Conservation (phyloP, 495 filamentous ascomycete species). For the Neurospora sp. region DNA sequence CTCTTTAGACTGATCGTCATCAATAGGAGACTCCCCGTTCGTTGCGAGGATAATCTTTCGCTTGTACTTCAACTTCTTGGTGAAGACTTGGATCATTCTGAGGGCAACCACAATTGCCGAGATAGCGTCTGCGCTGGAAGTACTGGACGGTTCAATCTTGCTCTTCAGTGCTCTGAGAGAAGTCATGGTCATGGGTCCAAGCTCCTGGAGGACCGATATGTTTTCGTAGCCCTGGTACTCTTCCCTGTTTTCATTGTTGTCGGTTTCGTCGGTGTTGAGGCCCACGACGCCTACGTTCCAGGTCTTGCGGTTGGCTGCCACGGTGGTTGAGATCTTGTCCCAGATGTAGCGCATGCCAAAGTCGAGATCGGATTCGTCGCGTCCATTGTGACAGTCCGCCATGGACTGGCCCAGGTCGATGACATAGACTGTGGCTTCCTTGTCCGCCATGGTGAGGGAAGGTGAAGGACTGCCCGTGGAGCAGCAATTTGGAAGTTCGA, state of each 20-base stretch:
- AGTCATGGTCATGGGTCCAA: constrained; percentile 64
- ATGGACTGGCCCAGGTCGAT: constrained; percentile 80
- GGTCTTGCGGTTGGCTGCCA: constrained; percentile 75
- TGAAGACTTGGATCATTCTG: constrained; percentile 70
- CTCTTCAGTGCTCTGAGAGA: constrained; percentile 54
- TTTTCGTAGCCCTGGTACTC: constrained; percentile 59
- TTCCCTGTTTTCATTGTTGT: constrained; percentile 48
- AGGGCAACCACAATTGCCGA: constrained; percentile 80
- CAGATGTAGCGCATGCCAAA: constrained; percentile 90
- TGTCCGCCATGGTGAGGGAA: constrained; percentile 64
- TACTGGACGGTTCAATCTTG: constrained; percentile 53
- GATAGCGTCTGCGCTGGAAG: constrained; percentile 59
- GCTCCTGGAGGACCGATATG: constrained; percentile 61
- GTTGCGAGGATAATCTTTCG: constrained; percentile 78
- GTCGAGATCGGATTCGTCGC: constrained; percentile 71
- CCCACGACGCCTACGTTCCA: constrained; percentile 72
- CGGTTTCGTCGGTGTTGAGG: constrained; percentile 67
- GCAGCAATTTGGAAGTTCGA: neutral
- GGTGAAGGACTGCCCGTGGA: neutral
- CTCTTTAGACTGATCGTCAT: constrained; percentile 51
- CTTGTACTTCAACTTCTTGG: constrained; percentile 83
- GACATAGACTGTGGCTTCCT: constrained; percentile 88
- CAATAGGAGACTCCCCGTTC: constrained; percentile 61
- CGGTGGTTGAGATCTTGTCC: constrained; percentile 84
- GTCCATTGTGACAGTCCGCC: constrained; percentile 62